Percentiles rank a stretch among this genome's conserved stretches.
These are phyloP conservation scores for Fomitopsis serialis DNA, from an alignment of 768 basidiomycete genomes.

Conservation along the genomic window DNA sequence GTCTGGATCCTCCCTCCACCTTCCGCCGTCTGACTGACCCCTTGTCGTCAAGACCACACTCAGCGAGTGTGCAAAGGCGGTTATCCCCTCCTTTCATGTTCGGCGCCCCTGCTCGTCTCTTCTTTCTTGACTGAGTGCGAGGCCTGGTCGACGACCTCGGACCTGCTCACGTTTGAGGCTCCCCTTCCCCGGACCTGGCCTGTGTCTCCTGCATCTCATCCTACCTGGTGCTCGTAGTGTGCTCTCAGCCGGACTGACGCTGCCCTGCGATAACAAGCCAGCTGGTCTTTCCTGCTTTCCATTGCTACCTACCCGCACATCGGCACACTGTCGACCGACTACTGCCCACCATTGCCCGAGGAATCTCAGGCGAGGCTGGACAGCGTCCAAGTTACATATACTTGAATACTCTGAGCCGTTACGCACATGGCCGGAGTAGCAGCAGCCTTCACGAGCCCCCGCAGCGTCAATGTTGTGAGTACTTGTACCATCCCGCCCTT, in stretches of 20 bases:
- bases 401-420: constrained; percentile 6
- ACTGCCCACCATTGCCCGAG: constrained; percentile 4
- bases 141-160: constrained; percentile 7
- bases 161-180: constrained; percentile 13
- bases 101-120: constrained; percentile 2
- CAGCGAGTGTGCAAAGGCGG: constrained; percentile 2
- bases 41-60: constrained; percentile 2
- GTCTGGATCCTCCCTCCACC: not conserved
- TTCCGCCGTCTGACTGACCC: not conserved
- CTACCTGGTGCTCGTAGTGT: constrained; percentile 18
- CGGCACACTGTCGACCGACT: constrained; percentile 1
- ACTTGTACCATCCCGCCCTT: not conserved
- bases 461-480: constrained; percentile 40
- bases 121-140: constrained; percentile 8
- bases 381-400: not conserved
- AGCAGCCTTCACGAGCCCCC: constrained; percentile 30
- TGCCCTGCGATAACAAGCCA: constrained; percentile 16
- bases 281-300: constrained; percentile 13
- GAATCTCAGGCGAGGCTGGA: not conserved
- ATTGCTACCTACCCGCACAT: not conserved
- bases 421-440: constrained; percentile 19
- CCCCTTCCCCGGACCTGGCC: constrained; percentile 5
- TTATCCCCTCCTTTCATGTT: constrained; percentile 9
- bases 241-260: constrained; percentile 19
- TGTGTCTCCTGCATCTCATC: constrained; percentile 9